Percentiles rank a stretch among this genome's conserved stretches.
Conservation (phyloP, 2,329 filamentous ascomycete genomes). For the Xylariaceae sp. region DNA sequence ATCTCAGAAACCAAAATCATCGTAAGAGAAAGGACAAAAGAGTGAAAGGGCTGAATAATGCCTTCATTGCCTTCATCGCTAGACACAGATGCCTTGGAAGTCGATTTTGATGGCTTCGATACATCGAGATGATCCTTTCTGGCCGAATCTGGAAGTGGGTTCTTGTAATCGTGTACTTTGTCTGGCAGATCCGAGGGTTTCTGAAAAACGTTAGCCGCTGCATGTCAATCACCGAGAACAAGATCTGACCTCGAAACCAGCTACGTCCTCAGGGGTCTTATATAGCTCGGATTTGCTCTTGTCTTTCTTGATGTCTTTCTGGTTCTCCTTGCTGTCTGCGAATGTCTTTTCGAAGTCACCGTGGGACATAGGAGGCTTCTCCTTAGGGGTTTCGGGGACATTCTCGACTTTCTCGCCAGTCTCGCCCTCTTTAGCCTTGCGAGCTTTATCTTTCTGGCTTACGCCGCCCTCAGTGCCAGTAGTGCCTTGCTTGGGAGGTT, state of each 20-base stretch:
- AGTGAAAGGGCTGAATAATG: constrained; percentile 77
- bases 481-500: constrained; percentile 75
- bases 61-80: constrained; percentile 43
- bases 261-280: constrained; percentile 34
- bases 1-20: constrained; percentile 98
- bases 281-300: constrained; percentile 40
- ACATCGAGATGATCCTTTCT: constrained; percentile 61
- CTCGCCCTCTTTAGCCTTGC: constrained; percentile 62
- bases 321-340: constrained; percentile 34
- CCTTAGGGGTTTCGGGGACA: constrained; percentile 78
- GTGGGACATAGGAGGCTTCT: constrained; percentile 75
- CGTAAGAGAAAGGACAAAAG: constrained; percentile 84
- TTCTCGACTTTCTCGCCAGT: constrained; percentile 65
- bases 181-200: constrained; percentile 79
- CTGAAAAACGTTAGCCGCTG: constrained; percentile 37
- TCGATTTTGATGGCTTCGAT: constrained; percentile 33
- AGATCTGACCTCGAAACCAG: constrained; percentile 52
- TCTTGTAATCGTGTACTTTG: constrained; percentile 69
- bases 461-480: constrained; percentile 88
- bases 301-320: constrained; percentile 34
- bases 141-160: constrained; percentile 61
- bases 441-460: constrained; percentile 77
- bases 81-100: constrained; percentile 27
- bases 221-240: too few species aligned
- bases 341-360: constrained; percentile 70